Conservation (phyloP, 176 grass and related monocot genomes). For the Avena sativa region DNA sequence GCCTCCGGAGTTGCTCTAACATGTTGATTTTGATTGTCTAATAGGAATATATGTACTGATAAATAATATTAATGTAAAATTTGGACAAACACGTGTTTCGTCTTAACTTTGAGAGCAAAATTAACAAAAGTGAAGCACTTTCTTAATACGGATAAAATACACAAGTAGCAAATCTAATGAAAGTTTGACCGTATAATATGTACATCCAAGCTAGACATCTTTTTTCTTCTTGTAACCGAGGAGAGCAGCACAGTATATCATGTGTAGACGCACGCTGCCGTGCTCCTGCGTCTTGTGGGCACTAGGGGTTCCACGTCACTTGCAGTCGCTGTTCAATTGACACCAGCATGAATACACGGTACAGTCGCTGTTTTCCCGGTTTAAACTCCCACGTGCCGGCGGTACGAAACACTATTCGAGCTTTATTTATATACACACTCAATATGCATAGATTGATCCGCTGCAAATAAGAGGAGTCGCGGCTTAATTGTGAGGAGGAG, state of each 20-base stretch:
- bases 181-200: too few species aligned
- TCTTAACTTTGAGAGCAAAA: too few species aligned
- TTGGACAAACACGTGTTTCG: too few species aligned
- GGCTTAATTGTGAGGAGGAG: not conserved
- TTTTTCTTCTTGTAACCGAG: not conserved
- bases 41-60: too few species aligned
- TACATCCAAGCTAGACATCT: too few species aligned
- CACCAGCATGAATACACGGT: not conserved
- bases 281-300: slow-evolving; percentile 23
- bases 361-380: not conserved
- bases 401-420: not conserved
- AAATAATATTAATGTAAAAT: too few species aligned
- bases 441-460: not conserved
- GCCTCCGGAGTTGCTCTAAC: too few species aligned
- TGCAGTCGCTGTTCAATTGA: not conserved
- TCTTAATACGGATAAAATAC: too few species aligned
- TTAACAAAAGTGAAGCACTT: too few species aligned
- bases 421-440: not conserved
- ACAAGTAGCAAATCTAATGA: too few species aligned
- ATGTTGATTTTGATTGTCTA: too few species aligned
- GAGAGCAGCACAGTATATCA: too few species aligned
- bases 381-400: slow-evolving; percentile 33
- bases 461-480: slow-evolving; percentile 1
- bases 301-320: slow-evolving; percentile 22
- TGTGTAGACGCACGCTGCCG: not conserved